Conservation (phyloP, 139 green algal genomes). For the Mychonastes homosphaera region DNA sequence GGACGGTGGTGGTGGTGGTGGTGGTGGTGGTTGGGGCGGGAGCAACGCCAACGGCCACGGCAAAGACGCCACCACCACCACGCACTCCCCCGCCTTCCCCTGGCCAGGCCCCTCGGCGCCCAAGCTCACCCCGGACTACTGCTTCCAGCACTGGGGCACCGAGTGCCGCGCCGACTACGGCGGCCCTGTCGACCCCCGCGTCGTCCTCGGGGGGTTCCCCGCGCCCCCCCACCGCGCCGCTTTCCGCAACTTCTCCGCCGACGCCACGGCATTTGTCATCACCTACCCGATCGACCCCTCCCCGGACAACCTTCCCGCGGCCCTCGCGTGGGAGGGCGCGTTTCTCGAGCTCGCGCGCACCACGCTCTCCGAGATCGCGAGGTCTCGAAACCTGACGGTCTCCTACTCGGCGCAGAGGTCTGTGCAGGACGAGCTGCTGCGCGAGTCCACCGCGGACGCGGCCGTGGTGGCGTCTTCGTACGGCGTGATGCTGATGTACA, state of each 20-base stretch:
- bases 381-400: constrained; percentile 41
- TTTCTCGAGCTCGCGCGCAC: constrained; percentile 52
- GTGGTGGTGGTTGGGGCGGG: no score
- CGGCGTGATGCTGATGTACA: constrained; percentile 76
- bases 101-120: constrained; percentile 1
- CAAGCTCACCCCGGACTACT: constrained; percentile 48
- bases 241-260: constrained; percentile 45
- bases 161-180: constrained; percentile 50
- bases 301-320: constrained; percentile 31
- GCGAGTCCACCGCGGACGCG: constrained; percentile 59
- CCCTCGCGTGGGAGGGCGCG: constrained; percentile 66
- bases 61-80: no score
- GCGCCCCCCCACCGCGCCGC: constrained; percentile 2
- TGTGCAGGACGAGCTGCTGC: constrained; percentile 70
- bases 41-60: no score
- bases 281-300: constrained; percentile 53
- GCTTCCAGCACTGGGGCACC: constrained; percentile 54
- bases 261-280: constrained; percentile 72
- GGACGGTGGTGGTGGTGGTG: no score
- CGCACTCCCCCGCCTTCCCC: no score
- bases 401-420: constrained; percentile 67
- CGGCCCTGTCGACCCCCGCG: constrained; percentile 66
- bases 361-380: constrained; percentile 28
- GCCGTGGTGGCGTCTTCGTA: constrained; percentile 66
- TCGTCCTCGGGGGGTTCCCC: constrained; percentile 78